These are phyloP conservation scores for Phytophthora syringae DNA, from an alignment of 352 stramenopile genomes.

Conservation along the genomic window DNA sequence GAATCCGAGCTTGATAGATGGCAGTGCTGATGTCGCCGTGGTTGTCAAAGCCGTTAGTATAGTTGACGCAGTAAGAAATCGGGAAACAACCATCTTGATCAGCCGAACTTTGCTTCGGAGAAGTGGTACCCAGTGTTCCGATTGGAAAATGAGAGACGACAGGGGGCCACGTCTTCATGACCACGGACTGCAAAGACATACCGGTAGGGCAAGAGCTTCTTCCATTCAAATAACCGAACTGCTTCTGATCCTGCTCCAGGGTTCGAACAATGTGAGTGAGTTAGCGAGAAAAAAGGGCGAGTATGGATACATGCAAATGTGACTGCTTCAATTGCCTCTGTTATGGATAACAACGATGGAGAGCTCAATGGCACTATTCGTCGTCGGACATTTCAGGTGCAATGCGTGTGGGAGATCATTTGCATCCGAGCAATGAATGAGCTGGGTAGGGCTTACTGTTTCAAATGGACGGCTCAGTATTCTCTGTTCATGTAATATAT, in stretches of 20 bases:
- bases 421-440: background rate
- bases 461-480: too few relatives aligned
- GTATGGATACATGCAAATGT: conserved; percentile 23
- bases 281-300: conserved; percentile 16
- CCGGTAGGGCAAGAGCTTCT: background rate
- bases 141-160: conserved; percentile 22
- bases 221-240: conserved; percentile 15
- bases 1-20: conserved; percentile 45
- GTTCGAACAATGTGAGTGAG: conserved; percentile 7
- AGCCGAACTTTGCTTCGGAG: background rate
- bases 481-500: too few relatives aligned
- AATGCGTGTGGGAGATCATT: background rate
- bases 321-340: background rate
- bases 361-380: background rate
- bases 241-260: conserved; percentile 24
- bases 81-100: conserved; percentile 18
- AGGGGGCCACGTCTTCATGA: background rate
- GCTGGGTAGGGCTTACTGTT: background rate
- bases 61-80: conserved; percentile 1
- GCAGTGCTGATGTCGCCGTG: conserved; percentile 16
- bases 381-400: background rate
- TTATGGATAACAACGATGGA: conserved; percentile 17
- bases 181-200: background rate
- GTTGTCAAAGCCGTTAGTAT: background rate
- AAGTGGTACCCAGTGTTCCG: conserved; percentile 2